Evolutionary conservation across 345 rosid genomes (phyloP).

Genomic region (Eucalyptus shirleyi): DNA sequence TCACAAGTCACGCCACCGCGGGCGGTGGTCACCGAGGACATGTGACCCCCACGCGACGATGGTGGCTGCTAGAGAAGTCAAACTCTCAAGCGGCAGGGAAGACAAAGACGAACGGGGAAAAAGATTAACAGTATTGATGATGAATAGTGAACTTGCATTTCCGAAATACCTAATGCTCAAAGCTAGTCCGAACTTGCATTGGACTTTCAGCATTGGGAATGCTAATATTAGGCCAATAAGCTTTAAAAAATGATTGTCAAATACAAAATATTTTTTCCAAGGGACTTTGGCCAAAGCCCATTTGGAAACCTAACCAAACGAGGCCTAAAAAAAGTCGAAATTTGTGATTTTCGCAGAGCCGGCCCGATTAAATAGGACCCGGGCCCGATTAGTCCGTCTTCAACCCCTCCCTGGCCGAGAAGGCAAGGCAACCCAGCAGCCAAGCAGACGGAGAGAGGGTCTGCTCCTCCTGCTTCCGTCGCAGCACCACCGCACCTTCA

Average conservation of each 20-base stretch:
- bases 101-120: no score
- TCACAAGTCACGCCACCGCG: fast-evolving
- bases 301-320: no score
- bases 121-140: no score
- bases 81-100: no score
- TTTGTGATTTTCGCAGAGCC: not conserved
- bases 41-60: fast-evolving
- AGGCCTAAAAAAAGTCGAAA: not conserved
- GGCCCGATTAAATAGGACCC: not conserved
- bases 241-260: no score
- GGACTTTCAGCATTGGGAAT: no score
- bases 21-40: fast-evolving
- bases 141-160: no score
- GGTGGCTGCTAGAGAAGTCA: fast-evolving
- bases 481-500: not conserved
- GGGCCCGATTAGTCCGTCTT: not conserved
- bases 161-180: no score
- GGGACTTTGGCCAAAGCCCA: no score
- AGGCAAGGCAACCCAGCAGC: not conserved
- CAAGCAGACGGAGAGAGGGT: not conserved
- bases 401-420: not conserved
- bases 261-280: no score
- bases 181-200: no score
- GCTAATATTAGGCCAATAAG: no score
- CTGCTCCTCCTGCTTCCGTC: not conserved